These are phyloP conservation scores for Arthrocladium fulminans DNA, from an alignment of 2,329 filamentous ascomycete species.

Conservation along the genomic window DNA sequence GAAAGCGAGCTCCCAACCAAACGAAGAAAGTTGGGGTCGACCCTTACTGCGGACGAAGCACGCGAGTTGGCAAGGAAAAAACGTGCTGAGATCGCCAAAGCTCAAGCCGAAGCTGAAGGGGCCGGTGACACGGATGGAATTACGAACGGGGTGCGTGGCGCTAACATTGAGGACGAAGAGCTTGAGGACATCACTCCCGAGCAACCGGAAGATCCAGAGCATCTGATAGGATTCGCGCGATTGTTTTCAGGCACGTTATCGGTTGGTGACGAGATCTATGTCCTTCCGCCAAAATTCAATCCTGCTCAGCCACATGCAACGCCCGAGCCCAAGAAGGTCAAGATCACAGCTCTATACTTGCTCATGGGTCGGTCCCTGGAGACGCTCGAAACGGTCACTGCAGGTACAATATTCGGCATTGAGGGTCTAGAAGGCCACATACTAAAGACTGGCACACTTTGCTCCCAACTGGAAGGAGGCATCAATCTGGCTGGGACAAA, in stretches of 20 bases:
- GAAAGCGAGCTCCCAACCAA: conserved; percentile 87
- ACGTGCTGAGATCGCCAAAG: conserved; percentile 74
- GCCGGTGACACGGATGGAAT: conserved; percentile 54
- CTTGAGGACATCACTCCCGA: conserved; percentile 34
- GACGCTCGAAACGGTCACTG: conserved; percentile 71
- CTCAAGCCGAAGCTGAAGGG: conserved; percentile 56
- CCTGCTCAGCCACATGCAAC: conserved; percentile 63
- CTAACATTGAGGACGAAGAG: conserved; percentile 38
- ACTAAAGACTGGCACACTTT: conserved; percentile 91
- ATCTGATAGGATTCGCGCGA: conserved; percentile 87
- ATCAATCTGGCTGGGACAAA: conserved; percentile 79
- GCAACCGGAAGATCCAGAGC: conserved; percentile 58
- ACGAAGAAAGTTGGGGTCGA: conserved; percentile 56
- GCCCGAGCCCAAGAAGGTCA: conserved; percentile 72
- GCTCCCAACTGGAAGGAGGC: conserved; percentile 74
- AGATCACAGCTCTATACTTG: conserved; percentile 80
- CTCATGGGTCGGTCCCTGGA: conserved; percentile 91
- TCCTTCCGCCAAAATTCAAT: conserved; percentile 86
- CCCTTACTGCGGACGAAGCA: conserved; percentile 81
- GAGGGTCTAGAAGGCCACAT: conserved; percentile 85
- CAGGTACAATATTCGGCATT: conserved; percentile 91
- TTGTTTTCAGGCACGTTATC: conserved; percentile 85
- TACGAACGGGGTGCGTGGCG: conserved; percentile 50
- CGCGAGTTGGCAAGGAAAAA: conserved; percentile 80
- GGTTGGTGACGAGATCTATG: conserved; percentile 84